Evolutionary conservation across 2,329 filamentous ascomycete species (phyloP).

Genomic region (Calonectria hawksworthii): DNA sequence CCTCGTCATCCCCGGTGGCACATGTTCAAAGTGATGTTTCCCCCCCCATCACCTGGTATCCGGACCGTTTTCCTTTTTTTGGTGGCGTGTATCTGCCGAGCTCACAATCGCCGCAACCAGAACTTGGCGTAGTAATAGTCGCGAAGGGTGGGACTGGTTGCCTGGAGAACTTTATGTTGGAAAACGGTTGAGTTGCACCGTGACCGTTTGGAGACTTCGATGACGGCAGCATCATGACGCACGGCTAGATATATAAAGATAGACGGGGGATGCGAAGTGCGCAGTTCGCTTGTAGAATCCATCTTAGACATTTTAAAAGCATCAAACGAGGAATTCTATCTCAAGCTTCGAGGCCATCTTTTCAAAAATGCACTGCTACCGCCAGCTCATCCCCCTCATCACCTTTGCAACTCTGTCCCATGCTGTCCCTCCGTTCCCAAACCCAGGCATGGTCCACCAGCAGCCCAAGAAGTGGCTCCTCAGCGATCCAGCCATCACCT

Average conservation of each 20-base stretch:
- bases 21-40: neutral
- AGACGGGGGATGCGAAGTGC: neutral
- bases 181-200: neutral
- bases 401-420: neutral
- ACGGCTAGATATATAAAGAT: neutral
- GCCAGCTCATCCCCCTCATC: neutral
- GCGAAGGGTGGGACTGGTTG: slow-evolving; percentile 22
- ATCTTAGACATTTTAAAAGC: neutral
- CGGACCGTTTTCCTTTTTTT: neutral
- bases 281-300: neutral
- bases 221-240: neutral
- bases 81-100: neutral
- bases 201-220: neutral
- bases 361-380: slow-evolving; percentile 3
- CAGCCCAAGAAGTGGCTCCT: neutral
- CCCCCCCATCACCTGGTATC: neutral
- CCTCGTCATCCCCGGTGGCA: slow-evolving; percentile 13
- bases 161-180: neutral
- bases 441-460: neutral
- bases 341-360: neutral
- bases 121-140: slow-evolving; percentile 15
- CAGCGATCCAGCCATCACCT: neutral
- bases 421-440: neutral
- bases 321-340: neutral
- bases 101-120: slow-evolving; percentile 7